Conservation (phyloP, 192 early-diverging fungal genomes). For the Phycomyces nitens region DNA sequence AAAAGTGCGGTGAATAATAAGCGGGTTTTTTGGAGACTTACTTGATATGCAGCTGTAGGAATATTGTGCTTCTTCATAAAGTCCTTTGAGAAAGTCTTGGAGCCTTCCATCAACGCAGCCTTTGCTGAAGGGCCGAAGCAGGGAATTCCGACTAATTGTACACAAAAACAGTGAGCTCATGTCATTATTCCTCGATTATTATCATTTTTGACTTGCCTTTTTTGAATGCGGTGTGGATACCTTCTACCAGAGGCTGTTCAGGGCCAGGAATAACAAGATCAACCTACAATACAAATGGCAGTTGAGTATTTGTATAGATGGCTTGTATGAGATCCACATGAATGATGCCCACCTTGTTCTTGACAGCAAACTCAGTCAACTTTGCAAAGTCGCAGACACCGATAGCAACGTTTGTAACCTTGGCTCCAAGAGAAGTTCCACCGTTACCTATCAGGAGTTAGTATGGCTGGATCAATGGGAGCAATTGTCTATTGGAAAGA, state of each 20-base stretch:
- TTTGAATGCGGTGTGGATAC: constrained; percentile 79
- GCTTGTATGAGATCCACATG: background rate
- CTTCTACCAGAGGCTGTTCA: constrained; percentile 95
- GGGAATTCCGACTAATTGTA: constrained; percentile 82
- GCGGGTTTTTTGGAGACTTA: constrained; percentile 20
- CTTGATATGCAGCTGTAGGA: constrained; percentile 89
- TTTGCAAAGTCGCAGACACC: constrained; percentile 67
- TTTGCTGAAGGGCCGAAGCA: constrained; percentile 88
- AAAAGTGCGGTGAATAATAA: background rate
- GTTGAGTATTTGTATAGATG: background rate
- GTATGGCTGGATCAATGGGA: no score
- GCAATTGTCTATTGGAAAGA: no score
- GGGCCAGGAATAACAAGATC: constrained; percentile 90
- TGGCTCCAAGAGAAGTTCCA: constrained; percentile 74
- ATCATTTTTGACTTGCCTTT: constrained; percentile 47
- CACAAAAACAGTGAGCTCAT: no score
- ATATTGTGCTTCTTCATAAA: constrained; percentile 97
- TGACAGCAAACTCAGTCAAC: constrained; percentile 73
- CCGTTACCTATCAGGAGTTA: constrained; percentile 90
- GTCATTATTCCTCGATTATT: no score
- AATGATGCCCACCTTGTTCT: constrained; percentile 59
- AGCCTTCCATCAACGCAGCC: constrained; percentile 93
- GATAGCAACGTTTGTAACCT: constrained; percentile 81
- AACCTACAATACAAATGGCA: constrained; percentile 39
- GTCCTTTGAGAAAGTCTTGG: constrained; percentile 98